A percentile compares a stretch with the other conserved stretches of the same genome.
These are phyloP conservation scores for Pyrus betulifolia DNA, from an alignment of 306 rosid genomes.

Conservation along the genomic window DNA sequence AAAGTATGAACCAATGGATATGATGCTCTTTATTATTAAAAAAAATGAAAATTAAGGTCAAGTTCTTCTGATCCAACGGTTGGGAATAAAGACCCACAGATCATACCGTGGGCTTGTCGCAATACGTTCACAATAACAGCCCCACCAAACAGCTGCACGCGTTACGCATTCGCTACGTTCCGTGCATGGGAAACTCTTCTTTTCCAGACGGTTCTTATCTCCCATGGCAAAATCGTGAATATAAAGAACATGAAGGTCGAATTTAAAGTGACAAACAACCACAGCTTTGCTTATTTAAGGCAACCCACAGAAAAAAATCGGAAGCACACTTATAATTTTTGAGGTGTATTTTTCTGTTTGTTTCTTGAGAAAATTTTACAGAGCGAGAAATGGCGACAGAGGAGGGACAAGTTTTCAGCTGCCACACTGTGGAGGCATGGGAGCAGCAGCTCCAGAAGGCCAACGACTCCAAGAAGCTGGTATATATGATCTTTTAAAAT, in stretches of 20 bases:
- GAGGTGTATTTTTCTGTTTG: background rate
- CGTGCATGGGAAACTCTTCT: conserved; percentile 12
- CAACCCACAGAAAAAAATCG: background rate
- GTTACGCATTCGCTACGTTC: background rate
- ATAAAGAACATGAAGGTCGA: background rate
- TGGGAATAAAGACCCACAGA: background rate
- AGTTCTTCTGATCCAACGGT: background rate
- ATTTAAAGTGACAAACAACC: background rate
- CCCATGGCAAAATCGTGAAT: conserved; percentile 35
- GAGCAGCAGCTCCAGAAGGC: conserved; percentile 46
- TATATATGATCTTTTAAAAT: background rate
- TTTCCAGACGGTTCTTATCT: background rate
- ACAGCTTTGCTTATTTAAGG: conserved; percentile 7
- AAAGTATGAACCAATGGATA: background rate
- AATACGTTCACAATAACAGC: background rate
- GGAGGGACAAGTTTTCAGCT: conserved; percentile 61
- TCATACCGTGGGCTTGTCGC: background rate
- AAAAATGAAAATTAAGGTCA: background rate
- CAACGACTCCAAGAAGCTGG: conserved; percentile 59
- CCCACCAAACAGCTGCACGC: background rate
- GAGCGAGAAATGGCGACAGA: conserved; percentile 30
- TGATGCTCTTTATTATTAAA: background rate
- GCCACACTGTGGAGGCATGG: conserved; percentile 68
- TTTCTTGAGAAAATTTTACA: background rate
- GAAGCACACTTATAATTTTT: background rate